A percentile compares a stretch with the other conserved stretches of the same genome.
Evolutionary conservation across 495 filamentous ascomycete species (phyloP).

Genomic region (Hyphodiscus hymeniophilus): DNA sequence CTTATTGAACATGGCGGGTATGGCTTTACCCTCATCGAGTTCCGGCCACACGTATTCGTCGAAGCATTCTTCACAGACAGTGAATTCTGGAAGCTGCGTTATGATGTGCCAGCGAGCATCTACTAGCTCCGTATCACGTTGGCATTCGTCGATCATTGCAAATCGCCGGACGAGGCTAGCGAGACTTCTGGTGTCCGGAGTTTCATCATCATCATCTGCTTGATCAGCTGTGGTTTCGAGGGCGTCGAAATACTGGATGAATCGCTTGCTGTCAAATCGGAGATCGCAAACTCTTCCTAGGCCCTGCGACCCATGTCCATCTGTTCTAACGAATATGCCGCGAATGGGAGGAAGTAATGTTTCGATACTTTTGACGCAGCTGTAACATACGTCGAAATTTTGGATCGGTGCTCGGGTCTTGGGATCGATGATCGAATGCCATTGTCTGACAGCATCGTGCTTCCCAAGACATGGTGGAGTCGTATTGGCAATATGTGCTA

Average conservation of each 20-base stretch:
- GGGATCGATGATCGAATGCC: constrained; percentile 53
- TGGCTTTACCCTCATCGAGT: constrained; percentile 14
- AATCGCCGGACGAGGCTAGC: constrained; percentile 42
- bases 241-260: constrained; percentile 53
- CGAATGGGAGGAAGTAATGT: constrained; percentile 41
- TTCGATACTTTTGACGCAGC: constrained; percentile 44
- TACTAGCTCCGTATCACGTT: constrained; percentile 38
- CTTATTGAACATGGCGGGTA: constrained; percentile 20
- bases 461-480: constrained; percentile 44
- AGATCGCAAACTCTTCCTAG: constrained; percentile 39
- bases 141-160: constrained; percentile 44
- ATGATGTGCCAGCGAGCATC: constrained; percentile 53
- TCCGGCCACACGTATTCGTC: constrained; percentile 22
- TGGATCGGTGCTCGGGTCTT: constrained; percentile 39
- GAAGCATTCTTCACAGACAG: constrained; percentile 55
- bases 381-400: constrained; percentile 49
- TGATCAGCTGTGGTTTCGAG: constrained; percentile 47
- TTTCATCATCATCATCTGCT: constrained; percentile 28
- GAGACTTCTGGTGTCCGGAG: constrained; percentile 42
- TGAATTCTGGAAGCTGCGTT: constrained; percentile 52
- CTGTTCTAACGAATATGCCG: constrained; percentile 35
- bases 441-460: constrained; percentile 35
- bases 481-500: constrained; percentile 35
- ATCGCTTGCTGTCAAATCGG: constrained; percentile 41
- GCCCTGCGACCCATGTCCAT: constrained; percentile 19